phyloP scores from a whole-genome alignment of 2,329 filamentous ascomycete species.

The Aureobasidium sp. region DNA sequence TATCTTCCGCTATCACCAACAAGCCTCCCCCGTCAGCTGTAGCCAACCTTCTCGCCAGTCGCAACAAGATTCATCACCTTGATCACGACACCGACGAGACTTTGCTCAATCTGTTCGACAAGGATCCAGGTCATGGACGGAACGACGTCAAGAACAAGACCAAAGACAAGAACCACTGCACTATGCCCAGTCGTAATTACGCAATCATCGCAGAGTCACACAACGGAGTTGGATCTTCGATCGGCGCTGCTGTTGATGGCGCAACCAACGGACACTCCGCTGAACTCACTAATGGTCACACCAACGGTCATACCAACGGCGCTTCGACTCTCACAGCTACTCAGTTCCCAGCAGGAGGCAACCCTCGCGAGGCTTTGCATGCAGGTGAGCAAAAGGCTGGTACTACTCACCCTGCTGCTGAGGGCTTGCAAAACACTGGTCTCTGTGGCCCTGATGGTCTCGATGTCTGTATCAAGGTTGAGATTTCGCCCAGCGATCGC shows the following conservation, averaged over 20 bases:
- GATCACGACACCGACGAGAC: conserved; percentile 57
- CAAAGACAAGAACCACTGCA: conserved; percentile 67
- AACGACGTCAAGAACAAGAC: conserved; percentile 51
- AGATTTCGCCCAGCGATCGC: conserved; percentile 35
- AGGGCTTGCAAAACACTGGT: conserved; percentile 32
- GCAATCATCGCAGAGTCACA: conserved; percentile 52
- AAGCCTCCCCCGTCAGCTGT: conserved; percentile 58
- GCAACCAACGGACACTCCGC: conserved; percentile 16
- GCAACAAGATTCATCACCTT: conserved; percentile 59
- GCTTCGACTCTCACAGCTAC: not conserved
- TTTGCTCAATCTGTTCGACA: conserved; percentile 53
- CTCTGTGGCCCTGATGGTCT: conserved; percentile 37
- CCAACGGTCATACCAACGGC: conserved; percentile 15
- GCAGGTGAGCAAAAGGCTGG: conserved; percentile 70
- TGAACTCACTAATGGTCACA: conserved; percentile 20
- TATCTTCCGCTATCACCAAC: conserved; percentile 59
- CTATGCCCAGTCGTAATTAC: conserved; percentile 65
- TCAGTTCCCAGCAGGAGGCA: conserved; percentile 32
- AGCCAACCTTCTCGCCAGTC: conserved; percentile 52
- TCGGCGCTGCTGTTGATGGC: not conserved
- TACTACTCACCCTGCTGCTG: conserved; percentile 65
- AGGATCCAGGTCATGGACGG: conserved; percentile 40
- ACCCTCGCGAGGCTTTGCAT: conserved; percentile 60
- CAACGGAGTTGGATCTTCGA: conserved; percentile 7
- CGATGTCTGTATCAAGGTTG: conserved; percentile 40